phyloP scores from a whole-genome alignment of 306 rosid species.

The Alnus glutinosa region DNA sequence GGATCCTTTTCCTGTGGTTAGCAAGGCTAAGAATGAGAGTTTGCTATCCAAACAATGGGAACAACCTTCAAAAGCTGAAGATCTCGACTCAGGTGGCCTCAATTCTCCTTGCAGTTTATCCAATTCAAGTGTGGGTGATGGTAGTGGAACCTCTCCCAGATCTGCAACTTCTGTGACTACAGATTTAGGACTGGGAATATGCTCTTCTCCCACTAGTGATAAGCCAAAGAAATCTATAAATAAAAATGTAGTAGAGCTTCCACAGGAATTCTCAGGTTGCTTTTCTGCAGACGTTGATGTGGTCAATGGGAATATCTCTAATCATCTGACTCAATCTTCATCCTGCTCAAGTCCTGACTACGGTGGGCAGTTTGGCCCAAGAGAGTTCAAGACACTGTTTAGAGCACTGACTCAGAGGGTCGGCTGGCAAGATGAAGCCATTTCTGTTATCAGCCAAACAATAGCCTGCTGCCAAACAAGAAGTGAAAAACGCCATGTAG shows the following conservation, averaged over 20 bases:
- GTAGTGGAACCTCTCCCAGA: slow-evolving; percentile 67
- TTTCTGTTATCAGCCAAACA: slow-evolving; percentile 51
- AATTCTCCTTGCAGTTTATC: slow-evolving; percentile 64
- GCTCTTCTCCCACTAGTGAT: slow-evolving; percentile 49
- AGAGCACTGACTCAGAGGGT: slow-evolving; percentile 64
- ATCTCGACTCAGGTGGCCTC: slow-evolving; percentile 53
- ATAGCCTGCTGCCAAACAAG: slow-evolving; percentile 45
- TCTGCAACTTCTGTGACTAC: slow-evolving; percentile 84
- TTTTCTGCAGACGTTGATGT: slow-evolving; percentile 48
- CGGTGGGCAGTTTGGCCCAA: slow-evolving; percentile 47
- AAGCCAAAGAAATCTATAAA: slow-evolving; percentile 40
- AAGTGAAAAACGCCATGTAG: slow-evolving; percentile 38
- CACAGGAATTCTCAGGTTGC: slow-evolving; percentile 42
- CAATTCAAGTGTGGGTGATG: slow-evolving; percentile 66
- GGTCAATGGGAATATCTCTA: slow-evolving; percentile 44
- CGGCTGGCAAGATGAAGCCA: slow-evolving; percentile 79
- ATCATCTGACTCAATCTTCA: slow-evolving; percentile 48
- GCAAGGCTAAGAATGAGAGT: slow-evolving; percentile 43
- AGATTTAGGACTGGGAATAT: slow-evolving; percentile 76
- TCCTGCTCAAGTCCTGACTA: slow-evolving; percentile 59
- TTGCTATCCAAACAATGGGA: slow-evolving; percentile 45
- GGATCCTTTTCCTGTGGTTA: slow-evolving; percentile 36
- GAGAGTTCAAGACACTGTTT: slow-evolving; percentile 59
- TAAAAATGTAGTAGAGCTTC: slow-evolving; percentile 38
- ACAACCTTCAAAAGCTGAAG: slow-evolving; percentile 59